Evolutionary conservation across 2,329 filamentous ascomycete genomes (phyloP), one percentile per base, ranked within the genome.

Genomic region (Cryphonectria carpinicola): DNA sequence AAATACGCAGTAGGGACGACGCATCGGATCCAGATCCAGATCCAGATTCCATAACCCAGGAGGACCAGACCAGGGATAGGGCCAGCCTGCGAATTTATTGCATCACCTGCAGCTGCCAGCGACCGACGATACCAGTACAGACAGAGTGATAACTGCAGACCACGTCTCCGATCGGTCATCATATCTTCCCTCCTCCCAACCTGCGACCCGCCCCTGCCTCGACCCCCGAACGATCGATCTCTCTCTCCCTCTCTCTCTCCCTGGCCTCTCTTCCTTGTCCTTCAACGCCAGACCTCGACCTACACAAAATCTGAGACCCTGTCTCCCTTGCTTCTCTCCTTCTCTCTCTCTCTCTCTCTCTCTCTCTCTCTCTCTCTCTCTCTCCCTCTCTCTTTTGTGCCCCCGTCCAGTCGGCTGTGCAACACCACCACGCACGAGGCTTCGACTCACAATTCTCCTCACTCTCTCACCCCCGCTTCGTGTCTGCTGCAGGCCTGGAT

Each of bases 201-300:
- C 39, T 64, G 61, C 61, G 4, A 39, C 61, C 61, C 39, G 61
- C 61, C 61, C 61, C 37, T 64, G 37, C 61, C 35, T 25, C 37
- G 41, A 43, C 35, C 41, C 41, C n/a, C n/a, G 19, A 39, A 39
- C 32, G 19, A 39, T 22, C 58, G 13, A n/a, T n/a, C 58, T 39
- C 25, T 32, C 25, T 32, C 35, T 61, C 3, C n/a, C n/a, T 61
- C 58, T 39, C 4, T n/a, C 41, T 25, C 39, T 64, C 37, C 35
- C 37, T 62, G 35, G 37, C 35, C 60, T 25, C 61, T 46, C n/a
- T 19, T 25, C 60, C 22, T 41, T n/a, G 35, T 63, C 37, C 35
- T 39, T 39, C 32, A 22, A 49, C 46, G 46, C 19, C 46, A 22
- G 46, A 19, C 41, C 19, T n/a, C 46, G n/a, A 49, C 22, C 46